Percentiles rank a stretch among this genome's conserved stretches.
Evolutionary conservation across 2,329 filamentous ascomycete genomes (phyloP).

Genomic region (Tetracladium maxilliforme): DNA sequence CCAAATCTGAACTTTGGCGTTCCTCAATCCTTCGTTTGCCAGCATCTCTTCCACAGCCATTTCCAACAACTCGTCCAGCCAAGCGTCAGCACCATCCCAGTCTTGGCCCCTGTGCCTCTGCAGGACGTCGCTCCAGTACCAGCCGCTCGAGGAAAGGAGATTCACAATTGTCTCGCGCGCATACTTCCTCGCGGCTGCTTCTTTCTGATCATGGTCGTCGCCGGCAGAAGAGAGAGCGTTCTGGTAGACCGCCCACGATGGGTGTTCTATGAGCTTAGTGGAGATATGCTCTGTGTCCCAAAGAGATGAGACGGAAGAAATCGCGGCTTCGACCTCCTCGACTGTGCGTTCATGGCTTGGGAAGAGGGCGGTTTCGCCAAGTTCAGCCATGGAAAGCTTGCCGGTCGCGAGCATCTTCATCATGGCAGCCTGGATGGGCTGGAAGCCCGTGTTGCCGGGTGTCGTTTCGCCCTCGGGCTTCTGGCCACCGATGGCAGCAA

Average conservation of each 20-base stretch:
- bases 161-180: conserved; percentile 1
- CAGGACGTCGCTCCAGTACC: conserved; percentile 1
- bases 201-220: no score
- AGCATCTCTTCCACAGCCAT: background rate
- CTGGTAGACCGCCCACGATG: conserved; percentile 1
- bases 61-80: background rate
- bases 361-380: background rate
- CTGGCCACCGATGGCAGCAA: conserved; percentile 1
- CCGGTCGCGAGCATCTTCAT: background rate
- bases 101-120: background rate
- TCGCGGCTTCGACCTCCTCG: background rate
- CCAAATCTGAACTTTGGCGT: conserved; percentile 1
- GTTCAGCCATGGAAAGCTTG: background rate
- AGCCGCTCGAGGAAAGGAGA: background rate
- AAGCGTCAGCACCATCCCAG: conserved; percentile 1
- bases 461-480: background rate
- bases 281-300: background rate
- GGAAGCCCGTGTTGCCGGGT: background rate
- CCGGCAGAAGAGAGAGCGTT: no score
- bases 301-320: background rate
- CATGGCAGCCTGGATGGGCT: background rate
- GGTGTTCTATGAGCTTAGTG: conserved; percentile 1
- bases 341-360: conserved; percentile 1
- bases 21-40: background rate
- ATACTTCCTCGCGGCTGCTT: background rate